Conservation (phyloP, 2,329 filamentous ascomycete genomes). For the Pseudocercospora pini-densiflorae region DNA sequence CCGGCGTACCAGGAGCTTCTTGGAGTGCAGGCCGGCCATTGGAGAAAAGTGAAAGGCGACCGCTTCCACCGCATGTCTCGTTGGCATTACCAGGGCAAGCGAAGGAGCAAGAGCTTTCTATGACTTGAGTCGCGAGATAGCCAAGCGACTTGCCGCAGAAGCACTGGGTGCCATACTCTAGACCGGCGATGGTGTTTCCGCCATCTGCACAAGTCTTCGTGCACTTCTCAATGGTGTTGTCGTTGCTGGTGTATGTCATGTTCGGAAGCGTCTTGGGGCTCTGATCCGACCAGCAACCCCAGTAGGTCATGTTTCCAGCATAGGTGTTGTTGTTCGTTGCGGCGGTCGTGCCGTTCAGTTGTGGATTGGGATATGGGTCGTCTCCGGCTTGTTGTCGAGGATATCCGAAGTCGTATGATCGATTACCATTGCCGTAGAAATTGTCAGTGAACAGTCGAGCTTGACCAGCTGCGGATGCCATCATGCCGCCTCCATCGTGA, state of each 20-base stretch:
- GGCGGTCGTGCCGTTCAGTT: conserved; percentile 28
- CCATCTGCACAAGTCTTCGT: conserved; percentile 36
- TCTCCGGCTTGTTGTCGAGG: conserved; percentile 41
- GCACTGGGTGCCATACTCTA: conserved; percentile 40
- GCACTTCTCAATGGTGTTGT: conserved; percentile 41
- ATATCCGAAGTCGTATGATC: conserved; percentile 44
- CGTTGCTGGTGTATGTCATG: conserved; percentile 33
- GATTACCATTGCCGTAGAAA: conserved; percentile 41
- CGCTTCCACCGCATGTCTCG: conserved; percentile 38
- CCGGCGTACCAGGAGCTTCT: conserved; percentile 34
- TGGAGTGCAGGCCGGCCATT: conserved; percentile 29
- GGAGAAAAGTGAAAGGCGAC: conserved; percentile 41
- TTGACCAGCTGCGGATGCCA: conserved; percentile 41
- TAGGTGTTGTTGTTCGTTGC: conserved; percentile 38
- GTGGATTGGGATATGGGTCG: conserved; percentile 39
- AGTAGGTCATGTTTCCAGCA: conserved; percentile 42
- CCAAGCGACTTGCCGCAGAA: conserved; percentile 41
- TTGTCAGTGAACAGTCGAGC: conserved; percentile 46
- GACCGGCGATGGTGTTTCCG: conserved; percentile 42
- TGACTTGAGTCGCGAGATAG: conserved; percentile 31
- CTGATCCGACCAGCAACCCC: conserved; percentile 44
- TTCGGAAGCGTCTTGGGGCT: conserved; percentile 31
- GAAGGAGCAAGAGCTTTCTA: conserved; percentile 38
- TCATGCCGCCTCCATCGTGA: conserved; percentile 44
- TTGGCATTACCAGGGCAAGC: conserved; percentile 39